Evolutionary conservation across 306 rosid genomes (phyloP).

Genomic region (Medicago ruthenica): DNA sequence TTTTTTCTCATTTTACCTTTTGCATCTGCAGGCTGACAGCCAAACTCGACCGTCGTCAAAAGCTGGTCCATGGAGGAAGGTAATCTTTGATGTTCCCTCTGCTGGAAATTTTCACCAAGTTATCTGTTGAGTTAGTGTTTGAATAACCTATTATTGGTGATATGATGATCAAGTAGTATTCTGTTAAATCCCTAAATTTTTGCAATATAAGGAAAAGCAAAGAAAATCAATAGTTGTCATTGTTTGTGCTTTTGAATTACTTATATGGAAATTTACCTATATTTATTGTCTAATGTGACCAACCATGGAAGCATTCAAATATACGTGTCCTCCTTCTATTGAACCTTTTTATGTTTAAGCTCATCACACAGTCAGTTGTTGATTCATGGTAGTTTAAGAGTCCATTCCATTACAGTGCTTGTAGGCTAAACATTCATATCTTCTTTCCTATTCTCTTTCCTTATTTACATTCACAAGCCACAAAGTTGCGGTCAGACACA

Average conservation of each 20-base stretch:
- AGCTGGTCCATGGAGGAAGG: too few species aligned
- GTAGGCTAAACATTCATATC: too few species aligned
- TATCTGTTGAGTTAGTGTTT: constrained; percentile 20
- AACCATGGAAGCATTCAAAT: constrained; percentile 18
- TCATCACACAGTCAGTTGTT: constrained; percentile 42
- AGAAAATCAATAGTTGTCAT: constrained; percentile 21
- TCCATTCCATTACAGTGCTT: too few species aligned
- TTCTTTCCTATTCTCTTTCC: too few species aligned
- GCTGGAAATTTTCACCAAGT: too few species aligned
- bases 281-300: constrained; percentile 44
- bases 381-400: too few species aligned
- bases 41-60: too few species aligned
- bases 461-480: too few species aligned
- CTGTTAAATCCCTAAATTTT: constrained; percentile 16
- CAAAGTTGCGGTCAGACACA: too few species aligned
- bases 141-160: constrained; percentile 42
- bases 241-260: constrained; percentile 31
- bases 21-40: too few species aligned
- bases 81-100: too few species aligned
- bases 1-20: too few species aligned
- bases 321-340: constrained; percentile 34
- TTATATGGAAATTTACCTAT: constrained; percentile 13
- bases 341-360: constrained; percentile 28
- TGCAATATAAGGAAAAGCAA: constrained; percentile 23
- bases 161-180: constrained; percentile 34